Percentiles rank a stretch among this genome's conserved stretches.
Evolutionary conservation across 208 protist genomes (phyloP).

Genomic region (Tritrichomonas foetus): DNA sequence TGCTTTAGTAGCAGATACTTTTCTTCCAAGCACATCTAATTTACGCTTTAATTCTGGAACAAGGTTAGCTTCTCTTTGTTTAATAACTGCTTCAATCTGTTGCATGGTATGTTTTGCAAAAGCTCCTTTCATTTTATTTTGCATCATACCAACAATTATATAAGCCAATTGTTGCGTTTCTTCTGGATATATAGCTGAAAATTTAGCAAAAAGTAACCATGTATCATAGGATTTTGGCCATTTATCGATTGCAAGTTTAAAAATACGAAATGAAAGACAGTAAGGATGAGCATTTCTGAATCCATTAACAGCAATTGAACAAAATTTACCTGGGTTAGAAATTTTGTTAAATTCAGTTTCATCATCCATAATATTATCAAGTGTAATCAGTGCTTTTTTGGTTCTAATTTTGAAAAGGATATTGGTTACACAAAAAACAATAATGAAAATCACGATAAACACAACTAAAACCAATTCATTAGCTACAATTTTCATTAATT

Average conservation of each 20-base stretch:
- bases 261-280: not conserved
- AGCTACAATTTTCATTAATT: too few species aligned
- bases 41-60: not conserved
- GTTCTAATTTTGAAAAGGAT: too few species aligned
- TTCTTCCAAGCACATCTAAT: not conserved
- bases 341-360: too few species aligned
- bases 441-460: too few species aligned
- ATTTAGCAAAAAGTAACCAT: not conserved
- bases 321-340: not conserved
- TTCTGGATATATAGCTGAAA: constrained; percentile 27
- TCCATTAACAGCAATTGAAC: not conserved
- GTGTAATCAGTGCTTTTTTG: too few species aligned
- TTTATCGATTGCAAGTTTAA: not conserved
- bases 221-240: not conserved
- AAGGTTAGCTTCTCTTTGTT: not conserved
- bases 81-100: not conserved
- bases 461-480: too few species aligned
- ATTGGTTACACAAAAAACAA: too few species aligned
- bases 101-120: not conserved
- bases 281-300: not conserved
- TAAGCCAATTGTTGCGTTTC: not conserved
- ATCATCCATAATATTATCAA: not conserved
- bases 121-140: not conserved
- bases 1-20: not conserved
- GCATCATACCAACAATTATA: not conserved